phyloP scores from a whole-genome alignment of 208 protist species.

The Crithidia expoeki region DNA sequence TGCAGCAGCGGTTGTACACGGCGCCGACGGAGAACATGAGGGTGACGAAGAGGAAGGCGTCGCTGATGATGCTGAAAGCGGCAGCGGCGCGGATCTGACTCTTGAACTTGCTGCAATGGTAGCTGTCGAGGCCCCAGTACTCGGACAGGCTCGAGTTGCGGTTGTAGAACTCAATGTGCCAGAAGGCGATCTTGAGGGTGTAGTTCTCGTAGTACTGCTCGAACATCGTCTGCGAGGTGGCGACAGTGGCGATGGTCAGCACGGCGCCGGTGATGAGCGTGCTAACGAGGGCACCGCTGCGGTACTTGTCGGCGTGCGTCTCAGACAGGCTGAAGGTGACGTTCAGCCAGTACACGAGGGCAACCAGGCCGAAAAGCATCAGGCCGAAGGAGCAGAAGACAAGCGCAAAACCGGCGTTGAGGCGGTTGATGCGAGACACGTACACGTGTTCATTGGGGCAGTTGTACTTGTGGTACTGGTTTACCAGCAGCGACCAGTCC shows the following conservation, averaged over 20 bases:
- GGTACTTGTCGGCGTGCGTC: slow-evolving; percentile 18
- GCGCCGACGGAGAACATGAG: slow-evolving; percentile 37
- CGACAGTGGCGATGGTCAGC: slow-evolving; percentile 45
- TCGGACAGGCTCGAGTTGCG: slow-evolving; percentile 31
- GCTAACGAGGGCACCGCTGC: slow-evolving; percentile 19
- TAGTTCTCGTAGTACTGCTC: slow-evolving; percentile 38
- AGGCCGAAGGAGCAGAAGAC: slow-evolving; percentile 44
- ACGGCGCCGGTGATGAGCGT: slow-evolving; percentile 23
- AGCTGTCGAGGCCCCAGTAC: slow-evolving; percentile 36
- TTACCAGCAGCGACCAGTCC: slow-evolving; percentile 48
- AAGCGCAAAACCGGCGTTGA: slow-evolving; percentile 51
- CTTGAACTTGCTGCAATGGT: slow-evolving; percentile 42
- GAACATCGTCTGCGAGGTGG: slow-evolving; percentile 48
- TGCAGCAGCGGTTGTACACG: slow-evolving; percentile 46
- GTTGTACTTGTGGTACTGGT: slow-evolving; percentile 61
- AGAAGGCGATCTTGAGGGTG: slow-evolving; percentile 50
- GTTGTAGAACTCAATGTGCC: slow-evolving; percentile 53
- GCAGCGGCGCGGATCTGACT: slow-evolving; percentile 31
- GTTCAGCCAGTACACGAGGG: slow-evolving; percentile 40
- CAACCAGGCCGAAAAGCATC: slow-evolving; percentile 38
- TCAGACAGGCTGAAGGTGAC: slow-evolving; percentile 33
- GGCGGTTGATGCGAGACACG: slow-evolving; percentile 42
- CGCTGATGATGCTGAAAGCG: slow-evolving; percentile 55
- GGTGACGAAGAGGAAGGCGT: slow-evolving; percentile 40
- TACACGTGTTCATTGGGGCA: slow-evolving; percentile 40